phyloP scores from a whole-genome alignment of 192 early-diverging fungal species.

The Umbelopsis ramanniana region DNA sequence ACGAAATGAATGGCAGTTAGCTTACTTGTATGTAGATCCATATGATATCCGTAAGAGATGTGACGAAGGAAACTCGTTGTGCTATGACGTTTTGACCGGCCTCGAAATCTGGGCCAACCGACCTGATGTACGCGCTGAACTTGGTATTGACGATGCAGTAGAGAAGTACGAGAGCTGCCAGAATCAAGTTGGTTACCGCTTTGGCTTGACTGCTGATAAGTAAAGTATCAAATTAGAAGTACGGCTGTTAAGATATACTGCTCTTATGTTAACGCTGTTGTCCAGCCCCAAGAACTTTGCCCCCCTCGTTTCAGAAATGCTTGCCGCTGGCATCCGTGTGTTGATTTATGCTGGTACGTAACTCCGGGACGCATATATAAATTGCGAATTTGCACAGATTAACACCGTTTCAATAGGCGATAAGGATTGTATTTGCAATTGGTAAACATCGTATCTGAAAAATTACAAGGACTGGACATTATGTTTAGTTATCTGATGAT shows the following conservation, averaged over 20 bases:
- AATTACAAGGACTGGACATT: not conserved
- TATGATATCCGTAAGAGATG: slow-evolving; percentile 94
- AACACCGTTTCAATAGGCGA: slow-evolving; percentile 19
- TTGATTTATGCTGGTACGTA: slow-evolving; percentile 83
- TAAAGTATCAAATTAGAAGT: not conserved
- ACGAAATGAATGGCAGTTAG: not conserved
- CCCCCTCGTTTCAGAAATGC: slow-evolving; percentile 43
- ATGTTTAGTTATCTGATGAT: not conserved
- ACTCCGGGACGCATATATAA: not conserved
- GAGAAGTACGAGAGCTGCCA: slow-evolving; percentile 81
- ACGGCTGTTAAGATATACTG: slow-evolving; percentile 19
- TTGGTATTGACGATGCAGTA: slow-evolving; percentile 73
- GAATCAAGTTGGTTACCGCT: slow-evolving; percentile 36
- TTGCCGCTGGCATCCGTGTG: slow-evolving; percentile 81
- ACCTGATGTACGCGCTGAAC: slow-evolving; percentile 69
- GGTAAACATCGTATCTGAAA: slow-evolving; percentile 8
- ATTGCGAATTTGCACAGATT: slow-evolving; percentile 15
- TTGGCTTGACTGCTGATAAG: slow-evolving; percentile 29
- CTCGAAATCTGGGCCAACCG: slow-evolving; percentile 84
- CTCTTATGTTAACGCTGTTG: slow-evolving; percentile 43
- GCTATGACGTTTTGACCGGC: slow-evolving; percentile 83
- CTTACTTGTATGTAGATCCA: slow-evolving; percentile 60
- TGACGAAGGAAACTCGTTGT: slow-evolving; percentile 74
- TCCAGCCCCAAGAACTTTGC: slow-evolving; percentile 32
- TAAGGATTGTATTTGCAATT: slow-evolving; percentile 46